Evolutionary conservation across 1,284 basidiomycete species (phyloP).

Genomic region (Stygiomarasmius scandens): DNA sequence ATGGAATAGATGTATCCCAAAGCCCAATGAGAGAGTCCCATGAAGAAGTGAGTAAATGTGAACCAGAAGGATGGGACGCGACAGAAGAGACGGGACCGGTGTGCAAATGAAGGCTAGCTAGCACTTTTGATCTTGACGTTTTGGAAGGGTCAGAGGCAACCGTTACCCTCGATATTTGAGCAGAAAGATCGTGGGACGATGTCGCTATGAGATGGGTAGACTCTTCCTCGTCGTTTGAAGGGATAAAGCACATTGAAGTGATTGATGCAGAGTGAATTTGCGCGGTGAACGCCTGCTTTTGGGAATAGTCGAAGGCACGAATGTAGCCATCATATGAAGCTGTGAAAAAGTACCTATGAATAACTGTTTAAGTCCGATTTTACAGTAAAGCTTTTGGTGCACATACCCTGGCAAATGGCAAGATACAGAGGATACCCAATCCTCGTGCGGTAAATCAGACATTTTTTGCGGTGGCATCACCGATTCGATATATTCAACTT

Average conservation of each 20-base stretch:
- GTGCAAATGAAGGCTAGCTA: slow-evolving; percentile 76
- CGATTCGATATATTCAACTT: slow-evolving; percentile 94
- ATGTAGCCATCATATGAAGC: slow-evolving; percentile 82
- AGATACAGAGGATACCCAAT: slow-evolving; percentile 91
- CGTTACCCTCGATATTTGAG: slow-evolving; percentile 61
- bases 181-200: slow-evolving; percentile 83
- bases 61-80: slow-evolving; percentile 52
- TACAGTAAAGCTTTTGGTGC: not conserved
- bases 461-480: slow-evolving; percentile 88
- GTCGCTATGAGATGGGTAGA: slow-evolving; percentile 68
- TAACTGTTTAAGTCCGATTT: slow-evolving; percentile 1
- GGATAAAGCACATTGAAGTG: slow-evolving; percentile 71
- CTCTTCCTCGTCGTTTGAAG: slow-evolving; percentile 29
- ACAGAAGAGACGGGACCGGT: slow-evolving; percentile 74
- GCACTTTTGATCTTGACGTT: slow-evolving; percentile 34
- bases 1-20: slow-evolving; percentile 70
- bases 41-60: slow-evolving; percentile 70
- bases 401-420: slow-evolving; percentile 70
- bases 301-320: slow-evolving; percentile 74
- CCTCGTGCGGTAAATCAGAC: slow-evolving; percentile 83
- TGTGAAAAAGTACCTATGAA: slow-evolving; percentile 66
- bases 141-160: slow-evolving; percentile 29
- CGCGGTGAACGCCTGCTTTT: slow-evolving; percentile 54
- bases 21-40: slow-evolving; percentile 84
- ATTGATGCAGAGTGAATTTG: slow-evolving; percentile 68